Evolutionary conservation across 768 basidiomycete species (phyloP).

Genomic region (Cubamyces lactineus): DNA sequence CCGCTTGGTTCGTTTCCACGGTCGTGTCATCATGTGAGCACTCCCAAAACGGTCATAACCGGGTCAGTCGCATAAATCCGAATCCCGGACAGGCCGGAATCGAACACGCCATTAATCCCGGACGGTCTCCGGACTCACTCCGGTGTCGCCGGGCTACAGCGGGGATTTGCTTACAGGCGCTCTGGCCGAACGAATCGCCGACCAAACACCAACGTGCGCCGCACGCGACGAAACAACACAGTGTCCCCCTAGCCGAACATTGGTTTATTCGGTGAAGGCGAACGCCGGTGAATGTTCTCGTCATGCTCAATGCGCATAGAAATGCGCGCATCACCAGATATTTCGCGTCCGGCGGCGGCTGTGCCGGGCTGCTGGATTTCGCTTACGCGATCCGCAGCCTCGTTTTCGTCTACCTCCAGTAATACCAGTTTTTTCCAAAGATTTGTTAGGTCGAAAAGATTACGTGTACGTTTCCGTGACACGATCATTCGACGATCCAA

Average conservation of each 20-base stretch:
- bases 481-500: slow-evolving; percentile 5
- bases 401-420: background rate
- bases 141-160: no score
- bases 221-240: background rate
- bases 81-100: no score
- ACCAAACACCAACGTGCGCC: background rate
- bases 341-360: background rate
- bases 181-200: background rate
- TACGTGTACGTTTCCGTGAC: background rate
- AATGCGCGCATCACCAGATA: background rate
- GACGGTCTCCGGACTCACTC: no score
- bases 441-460: slow-evolving; percentile 5
- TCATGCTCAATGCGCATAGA: background rate
- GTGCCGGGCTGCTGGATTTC: no score
- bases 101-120: no score
- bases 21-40: no score
- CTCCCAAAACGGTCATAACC: no score
- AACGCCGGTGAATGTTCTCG: slow-evolving; percentile 3
- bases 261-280: slow-evolving; percentile 2
- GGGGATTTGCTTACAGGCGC: no score
- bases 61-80: no score
- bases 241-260: background rate
- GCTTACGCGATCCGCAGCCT: background rate
- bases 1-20: no score
- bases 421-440: slow-evolving; percentile 5